Conservation (phyloP, 768 basidiomycete species). For the Tricholoma hemisulphureum region DNA sequence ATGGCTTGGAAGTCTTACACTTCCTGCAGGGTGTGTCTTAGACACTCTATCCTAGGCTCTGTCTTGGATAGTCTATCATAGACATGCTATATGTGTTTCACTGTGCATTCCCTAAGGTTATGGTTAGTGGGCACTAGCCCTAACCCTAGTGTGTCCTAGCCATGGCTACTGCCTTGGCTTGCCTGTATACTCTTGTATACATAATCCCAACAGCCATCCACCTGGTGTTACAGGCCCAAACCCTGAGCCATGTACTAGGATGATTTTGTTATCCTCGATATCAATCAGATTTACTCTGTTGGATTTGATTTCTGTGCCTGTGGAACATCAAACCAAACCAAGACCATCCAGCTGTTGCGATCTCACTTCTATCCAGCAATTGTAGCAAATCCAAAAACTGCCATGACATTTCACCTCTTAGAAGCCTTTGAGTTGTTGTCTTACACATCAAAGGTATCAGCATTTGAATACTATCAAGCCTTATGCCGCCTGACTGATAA, state of each 20-base stretch:
- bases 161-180: too few species aligned
- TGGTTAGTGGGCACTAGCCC: too few species aligned
- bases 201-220: too few species aligned
- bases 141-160: too few species aligned
- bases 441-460: conserved; percentile 20
- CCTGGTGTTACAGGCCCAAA: conserved; percentile 15
- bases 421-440: conserved; percentile 19
- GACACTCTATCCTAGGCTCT: too few species aligned
- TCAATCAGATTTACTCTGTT: conserved; percentile 20
- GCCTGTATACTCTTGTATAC: too few species aligned
- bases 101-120: too few species aligned
- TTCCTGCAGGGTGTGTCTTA: too few species aligned
- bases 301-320: conserved; percentile 25
- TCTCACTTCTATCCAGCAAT: conserved; percentile 20
- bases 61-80: too few species aligned
- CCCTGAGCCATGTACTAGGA: conserved; percentile 19
- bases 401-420: conserved; percentile 17
- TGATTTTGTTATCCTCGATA: conserved; percentile 20
- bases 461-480: conserved; percentile 17
- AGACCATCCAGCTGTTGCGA: conserved; percentile 18
- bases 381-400: conserved; percentile 15
- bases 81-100: too few species aligned
- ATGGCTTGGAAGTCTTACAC: too few species aligned
- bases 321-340: background rate
- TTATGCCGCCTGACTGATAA: conserved; percentile 15